Percentiles rank a stretch among this genome's conserved stretches.
Evolutionary conservation across 2,329 filamentous ascomycete species (phyloP).

Genomic region (Colletotrichum chlorophyti): DNA sequence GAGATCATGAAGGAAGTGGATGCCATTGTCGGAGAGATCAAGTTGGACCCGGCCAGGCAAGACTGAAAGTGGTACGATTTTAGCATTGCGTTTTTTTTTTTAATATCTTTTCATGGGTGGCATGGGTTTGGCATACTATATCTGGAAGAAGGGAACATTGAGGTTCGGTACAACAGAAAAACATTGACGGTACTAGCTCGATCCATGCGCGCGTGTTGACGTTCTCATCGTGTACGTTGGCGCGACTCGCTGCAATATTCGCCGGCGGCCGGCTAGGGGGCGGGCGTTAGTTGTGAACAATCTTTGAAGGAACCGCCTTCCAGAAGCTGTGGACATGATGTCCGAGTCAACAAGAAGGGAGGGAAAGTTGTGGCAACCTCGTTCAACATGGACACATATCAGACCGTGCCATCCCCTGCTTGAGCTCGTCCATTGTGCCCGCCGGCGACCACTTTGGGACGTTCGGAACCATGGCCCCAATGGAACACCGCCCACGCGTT

Average conservation of each 20-base stretch:
- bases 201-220: neutral
- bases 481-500: neutral
- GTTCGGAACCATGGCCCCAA: constrained; percentile 1
- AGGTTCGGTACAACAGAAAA: neutral
- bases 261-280: constrained; percentile 11
- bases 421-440: neutral
- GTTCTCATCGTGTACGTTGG: neutral
- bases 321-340: constrained; percentile 12
- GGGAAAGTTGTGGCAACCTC: neutral
- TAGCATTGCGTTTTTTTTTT: constrained; percentile 9
- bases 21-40: constrained; percentile 38
- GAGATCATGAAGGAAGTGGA: constrained; percentile 60
- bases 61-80: no score
- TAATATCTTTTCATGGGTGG: neutral
- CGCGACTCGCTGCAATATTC: neutral
- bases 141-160: constrained; percentile 1
- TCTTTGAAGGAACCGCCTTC: constrained; percentile 18
- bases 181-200: neutral
- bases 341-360: constrained; percentile 16
- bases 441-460: neutral
- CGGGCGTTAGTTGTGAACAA: neutral
- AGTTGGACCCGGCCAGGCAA: constrained; percentile 30
- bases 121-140: constrained; percentile 5
- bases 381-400: neutral
- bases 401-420: neutral